Evolutionary conservation across 371 early-diverging fungal species (phyloP), one percentile per base, ranked within the genome.

Genomic region (Apophysomyces variabilis): DNA sequence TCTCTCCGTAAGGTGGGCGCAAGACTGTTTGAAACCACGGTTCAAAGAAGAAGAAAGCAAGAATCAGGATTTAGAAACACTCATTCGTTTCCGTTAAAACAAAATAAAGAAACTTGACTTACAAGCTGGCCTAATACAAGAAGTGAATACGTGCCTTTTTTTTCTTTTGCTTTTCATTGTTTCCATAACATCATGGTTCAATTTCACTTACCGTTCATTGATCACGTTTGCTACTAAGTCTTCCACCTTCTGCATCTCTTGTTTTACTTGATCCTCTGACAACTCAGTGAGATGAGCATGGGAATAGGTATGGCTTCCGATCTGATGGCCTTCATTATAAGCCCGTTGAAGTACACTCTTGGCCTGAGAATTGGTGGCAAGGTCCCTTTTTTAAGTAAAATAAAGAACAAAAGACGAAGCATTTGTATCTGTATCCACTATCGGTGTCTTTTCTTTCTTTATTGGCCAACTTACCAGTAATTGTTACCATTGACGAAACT

Each of bases 1-100:
- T 72, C n/a, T 62, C 56, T 32, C 85, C 85, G 62, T 77, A 79
- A 13, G 85, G 85, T 44, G 85, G 79, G 59, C 82, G 73, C 66
- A 84, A 73, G 65, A 75, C 80, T 65, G 69, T 56, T 26, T 26
- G 3, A 26, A 26, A 26, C 32, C 32, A 26, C 3, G 32, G 32
- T 26, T 1, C 3, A 26, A 59, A 68, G 67, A 46, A 47, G 61
- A 60, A 73, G 70, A 26, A 66, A 76, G 3, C 64, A 62, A 38
- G 47, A 50, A 70, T 1, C 32, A 26, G 32, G 3, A 26, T 26
- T 26, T 3, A 26, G 32, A 26, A 26, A 26, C 3, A 3, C 32
- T 26, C 32, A 26, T 26, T 26, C 1, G 32, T 26, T 26, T 26
- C 3, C 32, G 3, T 3, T 1, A 26, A 46, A 66, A 68, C 26